These are phyloP conservation scores for Candida suzukii DNA, from an alignment of 805 yeast species.

Conservation along the genomic window DNA sequence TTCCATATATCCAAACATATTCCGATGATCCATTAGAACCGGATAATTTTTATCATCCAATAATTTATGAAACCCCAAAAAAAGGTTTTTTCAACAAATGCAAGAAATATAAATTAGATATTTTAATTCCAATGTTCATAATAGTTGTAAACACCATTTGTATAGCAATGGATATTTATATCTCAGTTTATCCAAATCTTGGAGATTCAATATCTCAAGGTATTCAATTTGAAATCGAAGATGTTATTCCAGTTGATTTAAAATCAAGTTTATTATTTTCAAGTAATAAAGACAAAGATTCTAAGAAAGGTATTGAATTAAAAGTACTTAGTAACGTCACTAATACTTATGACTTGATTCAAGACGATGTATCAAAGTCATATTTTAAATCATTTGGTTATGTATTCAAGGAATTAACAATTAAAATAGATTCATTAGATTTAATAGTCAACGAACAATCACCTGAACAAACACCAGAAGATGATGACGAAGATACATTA, in stretches of 20 bases:
- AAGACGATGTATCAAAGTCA: constrained; percentile 14
- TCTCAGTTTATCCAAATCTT: constrained; percentile 17
- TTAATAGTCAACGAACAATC: constrained; percentile 22
- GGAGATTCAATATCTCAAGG: constrained; percentile 27
- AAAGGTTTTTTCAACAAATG: too few relatives aligned
- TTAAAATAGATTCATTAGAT: constrained; percentile 24
- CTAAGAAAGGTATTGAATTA: constrained; percentile 23
- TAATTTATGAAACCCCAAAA: constrained; percentile 2
- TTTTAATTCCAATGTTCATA: constrained; percentile 17
- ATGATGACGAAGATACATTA: constrained; percentile 12
- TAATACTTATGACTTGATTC: constrained; percentile 26
- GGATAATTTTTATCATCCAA: background rate
- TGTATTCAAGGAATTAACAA: constrained; percentile 17
- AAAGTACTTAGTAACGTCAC: constrained; percentile 22
- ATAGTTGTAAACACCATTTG: constrained; percentile 9
- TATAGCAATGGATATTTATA: constrained; percentile 6
- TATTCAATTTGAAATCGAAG: constrained; percentile 22
- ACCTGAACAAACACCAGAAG: too few relatives aligned
- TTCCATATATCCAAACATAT: background rate
- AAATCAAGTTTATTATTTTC: too few relatives aligned
- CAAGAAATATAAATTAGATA: constrained; percentile 13
- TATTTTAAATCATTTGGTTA: constrained; percentile 28
- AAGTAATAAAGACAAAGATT: too few relatives aligned
- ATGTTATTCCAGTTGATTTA: constrained; percentile 24
- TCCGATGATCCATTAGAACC: background rate